Evolutionary conservation across 2,329 filamentous ascomycete species (phyloP), one percentile per base, ranked within the genome.

Genomic region (Colletotrichum caudatum): DNA sequence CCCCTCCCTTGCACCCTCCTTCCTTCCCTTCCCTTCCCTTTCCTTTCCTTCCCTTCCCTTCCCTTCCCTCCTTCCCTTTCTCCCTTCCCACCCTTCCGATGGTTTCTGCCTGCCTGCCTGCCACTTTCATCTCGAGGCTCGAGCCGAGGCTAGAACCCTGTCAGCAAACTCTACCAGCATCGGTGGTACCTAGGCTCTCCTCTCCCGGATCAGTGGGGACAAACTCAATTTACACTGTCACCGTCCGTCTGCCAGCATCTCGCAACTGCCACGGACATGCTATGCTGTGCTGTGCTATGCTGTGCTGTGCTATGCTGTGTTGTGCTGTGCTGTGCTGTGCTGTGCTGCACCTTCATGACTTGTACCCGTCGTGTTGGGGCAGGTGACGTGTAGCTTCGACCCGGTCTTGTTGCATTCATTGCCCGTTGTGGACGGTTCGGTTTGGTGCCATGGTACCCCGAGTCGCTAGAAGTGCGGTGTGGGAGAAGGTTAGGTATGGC

Each of bases 151-250:
- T 26, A 18, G 50, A 51, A 53, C 50, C 50, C n/a, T 62, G 60
- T 23, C 46, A 29, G 50, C 20, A 39, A n/a, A 29, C n/a, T 23
- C 12, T 23, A 44, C 3, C 5, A 29, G 29, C 3, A 29, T 29
- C 14, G 39, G 39, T 33, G 50, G 61, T 26, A 41, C 14, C 3
- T 39, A 44, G 46, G 50, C 61, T 29, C 35, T 41, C n/a, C 61
- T 29, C 35, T 41, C n/a, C 20, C 57, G 16, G 39, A 18, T 16
- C 37, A 11, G 61, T 33, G 61, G 37, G 20, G 61, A 33, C 35
- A 51, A 64, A 64, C 61, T 64, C 61, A 64, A 64, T 64, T 56
- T 64, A 37, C 61, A 64, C 50, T 20, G 35, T 64, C 50, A 37
- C 29, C 26, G 50, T 37, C 39, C 35, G 23, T 18, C 44, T n/a